Conservation (phyloP, 2,329 filamentous ascomycete species). For the Microthyrium microscopicum region DNA sequence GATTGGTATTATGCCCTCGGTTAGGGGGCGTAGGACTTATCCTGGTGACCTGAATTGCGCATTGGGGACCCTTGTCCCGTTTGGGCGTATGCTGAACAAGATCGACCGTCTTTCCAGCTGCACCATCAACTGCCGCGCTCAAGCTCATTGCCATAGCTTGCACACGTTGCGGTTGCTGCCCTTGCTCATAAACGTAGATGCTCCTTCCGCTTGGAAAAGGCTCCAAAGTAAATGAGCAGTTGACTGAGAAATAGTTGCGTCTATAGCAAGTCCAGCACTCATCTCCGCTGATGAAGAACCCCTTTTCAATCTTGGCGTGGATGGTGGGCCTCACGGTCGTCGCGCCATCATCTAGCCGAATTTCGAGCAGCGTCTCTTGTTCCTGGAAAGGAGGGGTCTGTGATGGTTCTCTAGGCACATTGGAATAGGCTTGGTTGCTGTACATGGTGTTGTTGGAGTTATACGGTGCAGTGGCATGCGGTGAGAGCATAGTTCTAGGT, state of each 20-base stretch:
- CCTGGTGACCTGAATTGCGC: slow-evolving; percentile 52
- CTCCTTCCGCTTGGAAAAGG: slow-evolving; percentile 40
- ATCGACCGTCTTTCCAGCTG: slow-evolving; percentile 60
- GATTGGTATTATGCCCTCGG: slow-evolving; percentile 9
- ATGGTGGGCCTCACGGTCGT: slow-evolving; percentile 53
- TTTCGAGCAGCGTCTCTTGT: slow-evolving; percentile 37
- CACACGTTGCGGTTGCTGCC: slow-evolving; percentile 37
- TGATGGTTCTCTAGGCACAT: not conserved
- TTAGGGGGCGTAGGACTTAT: slow-evolving; percentile 50
- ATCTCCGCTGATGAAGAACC: slow-evolving; percentile 62
- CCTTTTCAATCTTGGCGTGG: slow-evolving; percentile 69
- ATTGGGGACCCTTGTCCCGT: slow-evolving; percentile 71
- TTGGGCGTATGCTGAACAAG: slow-evolving; percentile 86
- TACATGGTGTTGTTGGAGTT: slow-evolving; percentile 2
- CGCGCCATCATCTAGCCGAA: slow-evolving; percentile 38
- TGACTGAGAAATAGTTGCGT: slow-evolving; percentile 78
- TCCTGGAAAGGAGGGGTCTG: slow-evolving; percentile 29
- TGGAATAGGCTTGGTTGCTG: not conserved
- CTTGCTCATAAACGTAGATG: slow-evolving; percentile 41
- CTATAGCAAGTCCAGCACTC: slow-evolving; percentile 85
- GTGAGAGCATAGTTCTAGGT: slow-evolving; percentile 12
- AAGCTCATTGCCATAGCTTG: slow-evolving; percentile 69
- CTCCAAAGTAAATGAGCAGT: slow-evolving; percentile 57
- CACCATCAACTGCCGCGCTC: slow-evolving; percentile 64
- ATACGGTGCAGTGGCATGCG: slow-evolving; percentile 1